A percentile compares a stretch with the other conserved stretches of the same genome.
phyloP scores from a whole-genome alignment of 73 alveolate genomes.

The Symbiodinium pilosum region DNA sequence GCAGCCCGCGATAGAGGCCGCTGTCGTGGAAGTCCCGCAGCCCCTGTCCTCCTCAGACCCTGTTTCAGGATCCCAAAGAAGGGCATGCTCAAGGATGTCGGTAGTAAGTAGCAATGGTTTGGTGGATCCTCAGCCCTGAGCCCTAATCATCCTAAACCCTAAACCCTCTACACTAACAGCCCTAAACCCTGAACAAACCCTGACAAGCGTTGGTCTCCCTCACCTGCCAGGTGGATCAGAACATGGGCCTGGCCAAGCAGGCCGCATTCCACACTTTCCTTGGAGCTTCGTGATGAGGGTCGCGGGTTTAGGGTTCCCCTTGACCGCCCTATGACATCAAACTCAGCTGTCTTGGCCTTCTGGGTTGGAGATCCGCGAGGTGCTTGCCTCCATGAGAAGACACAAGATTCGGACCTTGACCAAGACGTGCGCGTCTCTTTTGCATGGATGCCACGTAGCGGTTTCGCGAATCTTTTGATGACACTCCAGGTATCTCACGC shows the following conservation, averaged over 20 bases:
- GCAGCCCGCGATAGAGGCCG: slow-evolving; percentile 73
- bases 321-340: too few relatives aligned
- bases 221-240: slow-evolving; percentile 14
- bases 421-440: slow-evolving; percentile 21
- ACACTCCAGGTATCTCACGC: slow-evolving; percentile 17
- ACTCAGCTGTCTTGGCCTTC: too few relatives aligned
- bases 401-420: slow-evolving; percentile 70
- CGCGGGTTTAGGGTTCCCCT: too few relatives aligned
- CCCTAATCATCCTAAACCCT: too few relatives aligned
- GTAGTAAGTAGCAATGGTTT: too few relatives aligned
- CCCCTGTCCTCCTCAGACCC: too few relatives aligned
- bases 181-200: background rate
- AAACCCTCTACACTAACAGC: too few relatives aligned
- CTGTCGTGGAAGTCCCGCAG: too few relatives aligned
- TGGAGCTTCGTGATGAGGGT: too few relatives aligned
- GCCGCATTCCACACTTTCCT: background rate
- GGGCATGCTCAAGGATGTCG: too few relatives aligned
- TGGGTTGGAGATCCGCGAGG: background rate
- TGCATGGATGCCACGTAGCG: background rate
- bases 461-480: background rate
- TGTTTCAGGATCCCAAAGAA: too few relatives aligned
- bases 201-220: background rate
- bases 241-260: slow-evolving; percentile 90
- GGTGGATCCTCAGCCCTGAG: too few relatives aligned
- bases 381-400: slow-evolving; percentile 43